Percentiles rank a stretch among this genome's conserved stretches.
These are phyloP conservation scores for Syzygium malaccense DNA, from an alignment of 441 rosid species.

Conservation along the genomic window DNA sequence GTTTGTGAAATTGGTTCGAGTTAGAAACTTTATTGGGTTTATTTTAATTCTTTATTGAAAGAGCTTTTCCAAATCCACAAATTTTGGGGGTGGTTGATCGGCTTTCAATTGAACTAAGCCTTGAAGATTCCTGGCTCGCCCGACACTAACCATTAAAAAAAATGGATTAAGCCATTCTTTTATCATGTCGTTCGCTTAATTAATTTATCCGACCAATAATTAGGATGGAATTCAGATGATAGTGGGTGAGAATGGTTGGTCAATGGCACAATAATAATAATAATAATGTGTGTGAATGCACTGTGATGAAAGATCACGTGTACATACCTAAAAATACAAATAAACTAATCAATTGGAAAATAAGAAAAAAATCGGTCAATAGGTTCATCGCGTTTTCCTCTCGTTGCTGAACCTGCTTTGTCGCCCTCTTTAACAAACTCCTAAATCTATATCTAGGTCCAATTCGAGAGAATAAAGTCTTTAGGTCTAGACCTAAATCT, in stretches of 20 bases:
- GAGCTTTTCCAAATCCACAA: neutral
- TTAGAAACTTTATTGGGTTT: neutral
- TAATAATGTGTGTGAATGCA: neutral
- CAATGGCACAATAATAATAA: neutral
- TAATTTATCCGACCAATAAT: neutral
- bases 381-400: neutral
- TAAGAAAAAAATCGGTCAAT: neutral
- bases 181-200: neutral
- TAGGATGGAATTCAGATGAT: neutral
- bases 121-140: neutral
- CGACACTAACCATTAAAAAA: neutral
- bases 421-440: neutral
- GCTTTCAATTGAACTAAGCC: neutral
- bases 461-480: too few species aligned
- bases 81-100: neutral
- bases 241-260: neutral
- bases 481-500: too few species aligned
- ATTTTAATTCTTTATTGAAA: neutral
- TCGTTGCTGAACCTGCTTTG: neutral
- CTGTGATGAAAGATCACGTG: neutral
- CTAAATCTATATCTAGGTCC: too few species aligned
- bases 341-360: neutral
- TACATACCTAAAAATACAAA: neutral
- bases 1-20: neutral
- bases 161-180: neutral